These are phyloP conservation scores for Fusarium musae DNA, from an alignment of 2,329 filamentous ascomycete species.

Conservation along the genomic window DNA sequence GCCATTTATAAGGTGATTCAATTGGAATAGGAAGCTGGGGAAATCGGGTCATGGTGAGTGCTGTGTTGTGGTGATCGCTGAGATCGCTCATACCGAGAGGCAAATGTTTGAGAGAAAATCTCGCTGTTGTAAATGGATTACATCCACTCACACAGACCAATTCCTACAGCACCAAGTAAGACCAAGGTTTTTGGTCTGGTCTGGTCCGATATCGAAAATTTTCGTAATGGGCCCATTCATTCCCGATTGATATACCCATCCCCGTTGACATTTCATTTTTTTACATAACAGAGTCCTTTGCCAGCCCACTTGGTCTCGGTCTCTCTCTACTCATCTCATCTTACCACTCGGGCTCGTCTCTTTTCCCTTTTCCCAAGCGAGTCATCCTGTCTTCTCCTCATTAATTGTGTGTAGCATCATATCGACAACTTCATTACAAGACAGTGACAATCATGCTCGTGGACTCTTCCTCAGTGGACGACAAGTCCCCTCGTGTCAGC, in stretches of 20 bases:
- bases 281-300: constrained; percentile 42
- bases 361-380: constrained; percentile 9
- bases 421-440: constrained; percentile 2
- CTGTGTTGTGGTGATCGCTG: not conserved
- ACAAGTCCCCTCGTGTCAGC: constrained; percentile 46
- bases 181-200: not conserved
- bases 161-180: not conserved
- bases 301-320: constrained; percentile 41
- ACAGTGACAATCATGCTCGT: constrained; percentile 26
- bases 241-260: constrained; percentile 34
- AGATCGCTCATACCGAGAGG: constrained; percentile 26
- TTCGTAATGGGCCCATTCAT: constrained; percentile 42
- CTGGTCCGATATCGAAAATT: constrained; percentile 32
- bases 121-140: not conserved
- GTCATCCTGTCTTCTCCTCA: not conserved
- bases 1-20: not conserved
- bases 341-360: not conserved
- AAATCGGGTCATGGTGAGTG: not conserved
- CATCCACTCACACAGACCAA: constrained; percentile 20
- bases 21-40: constrained; percentile 1
- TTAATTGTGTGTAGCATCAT: not conserved
- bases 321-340: constrained; percentile 15
- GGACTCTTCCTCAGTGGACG: constrained; percentile 41
- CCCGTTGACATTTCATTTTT: constrained; percentile 34
- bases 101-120: constrained; percentile 18